Evolutionary conservation across 352 stramenopile genomes (phyloP).

Genomic region (Phytopythium delawarense): DNA sequence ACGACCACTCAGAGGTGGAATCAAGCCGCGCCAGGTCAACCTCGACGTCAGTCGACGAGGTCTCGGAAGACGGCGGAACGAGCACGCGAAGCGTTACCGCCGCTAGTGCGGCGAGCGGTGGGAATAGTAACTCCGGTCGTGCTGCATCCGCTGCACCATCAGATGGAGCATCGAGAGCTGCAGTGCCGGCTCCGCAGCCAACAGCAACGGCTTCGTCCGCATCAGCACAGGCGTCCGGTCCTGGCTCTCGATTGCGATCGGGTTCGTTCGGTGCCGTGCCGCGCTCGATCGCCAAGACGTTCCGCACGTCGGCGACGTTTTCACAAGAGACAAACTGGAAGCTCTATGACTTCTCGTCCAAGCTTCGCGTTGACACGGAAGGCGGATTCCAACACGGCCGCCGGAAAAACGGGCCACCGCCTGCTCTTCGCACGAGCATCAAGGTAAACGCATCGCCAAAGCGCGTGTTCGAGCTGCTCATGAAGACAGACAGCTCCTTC

Average conservation of each 20-base stretch:
- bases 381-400: constrained; percentile 37
- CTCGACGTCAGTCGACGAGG: background rate
- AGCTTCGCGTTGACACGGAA: constrained; percentile 69
- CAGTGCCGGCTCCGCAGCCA: background rate
- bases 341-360: constrained; percentile 70
- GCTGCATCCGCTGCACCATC: background rate
- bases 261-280: constrained; percentile 71
- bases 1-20: constrained; percentile 35
- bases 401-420: constrained; percentile 28
- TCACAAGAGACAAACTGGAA: constrained; percentile 75
- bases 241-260: constrained; percentile 26
- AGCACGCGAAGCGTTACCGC: background rate
- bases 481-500: constrained; percentile 66
- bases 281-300: constrained; percentile 75
- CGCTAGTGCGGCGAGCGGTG: background rate
- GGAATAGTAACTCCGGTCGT: background rate
- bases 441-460: constrained; percentile 62
- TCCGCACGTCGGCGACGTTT: constrained; percentile 72
- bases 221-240: background rate
- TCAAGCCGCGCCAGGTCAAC: background rate
- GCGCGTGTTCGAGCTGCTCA: constrained; percentile 76
- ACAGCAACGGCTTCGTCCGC: background rate
- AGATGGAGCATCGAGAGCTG: background rate
- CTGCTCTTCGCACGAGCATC: constrained; percentile 65
- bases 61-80: background rate